Base-by-base conservation (phyloP, 2,329 filamentous ascomycete species). In the Drechslerella dactyloides region DNA sequence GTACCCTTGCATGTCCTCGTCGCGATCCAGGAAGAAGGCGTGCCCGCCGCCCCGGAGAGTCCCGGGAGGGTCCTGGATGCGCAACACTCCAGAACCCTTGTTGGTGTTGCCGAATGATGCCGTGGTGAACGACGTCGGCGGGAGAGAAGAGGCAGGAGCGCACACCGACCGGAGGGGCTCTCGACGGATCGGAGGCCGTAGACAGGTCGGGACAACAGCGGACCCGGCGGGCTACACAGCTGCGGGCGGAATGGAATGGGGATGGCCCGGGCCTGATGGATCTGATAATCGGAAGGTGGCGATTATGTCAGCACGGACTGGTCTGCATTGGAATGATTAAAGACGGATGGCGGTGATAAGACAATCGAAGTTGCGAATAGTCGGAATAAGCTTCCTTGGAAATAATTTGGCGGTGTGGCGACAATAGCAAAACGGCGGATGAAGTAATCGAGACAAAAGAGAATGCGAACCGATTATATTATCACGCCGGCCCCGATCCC, bases 111-210 rank as follows among this genome's bases (percentile, higher is more conserved):
- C 56, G 60, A 59, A 61, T 72, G 60, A 63, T 35, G 68, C 68
- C 68, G 68, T 65, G 68, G 55, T 72, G 68, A 70, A 57, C 55
- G 55, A 65, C 54, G 60, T 65, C 68, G 68, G 60, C 62, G 55
- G 60, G 56, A 42, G 48, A 60, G 54, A 50, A 23, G 13, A 24
- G 55, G 55, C 57, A 50, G 21, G 33, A 66, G 27, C 27, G 27
- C 44, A 23, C 52, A 44, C 68, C 68, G 60, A 61, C 60, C 68
- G 55, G 62, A 27, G 27, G 40, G 48, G 40, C 50, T 51, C 54
- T 51, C 24, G 24, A 10, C 27, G 27, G 27, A 8, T 33, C 27
- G 55, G 50, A 50, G 57, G 40, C 37, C 48, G 37, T 46, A 19
- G 44, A 63, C 44, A 15, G 46, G 6, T 19, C 50, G 48, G 58